Evolutionary conservation across 2,329 filamentous ascomycete species (phyloP).

Genomic region (Hymenoscyphus linearis): DNA sequence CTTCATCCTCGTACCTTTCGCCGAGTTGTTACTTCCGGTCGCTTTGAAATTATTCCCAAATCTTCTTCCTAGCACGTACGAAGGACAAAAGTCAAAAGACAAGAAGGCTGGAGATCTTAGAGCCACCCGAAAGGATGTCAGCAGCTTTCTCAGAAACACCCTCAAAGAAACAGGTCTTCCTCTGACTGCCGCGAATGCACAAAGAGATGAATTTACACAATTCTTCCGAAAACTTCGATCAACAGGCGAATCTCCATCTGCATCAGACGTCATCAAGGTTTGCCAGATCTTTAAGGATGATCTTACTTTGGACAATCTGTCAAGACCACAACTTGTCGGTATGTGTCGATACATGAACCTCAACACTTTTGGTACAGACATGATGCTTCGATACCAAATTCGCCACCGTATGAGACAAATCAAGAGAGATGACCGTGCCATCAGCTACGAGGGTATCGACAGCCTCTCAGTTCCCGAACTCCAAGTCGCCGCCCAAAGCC

Average conservation of each 20-base stretch:
- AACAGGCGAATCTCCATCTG: conserved; percentile 83
- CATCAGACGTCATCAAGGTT: conserved; percentile 92
- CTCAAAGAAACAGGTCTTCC: conserved; percentile 91
- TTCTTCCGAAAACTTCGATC: conserved; percentile 96
- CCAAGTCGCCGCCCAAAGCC: conserved; percentile 84
- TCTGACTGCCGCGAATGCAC: conserved; percentile 74
- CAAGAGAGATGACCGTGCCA: conserved; percentile 94
- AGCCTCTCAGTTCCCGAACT: conserved; percentile 89
- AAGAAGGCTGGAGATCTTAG: conserved; percentile 77
- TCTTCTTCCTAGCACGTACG: conserved; percentile 93
- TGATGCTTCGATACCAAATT: conserved; percentile 95
- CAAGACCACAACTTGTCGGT: conserved; percentile 87
- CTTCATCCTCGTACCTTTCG: conserved; percentile 95
- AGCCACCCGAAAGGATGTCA: conserved; percentile 88
- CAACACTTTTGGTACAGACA: conserved; percentile 93
- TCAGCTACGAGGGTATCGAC: conserved; percentile 89
- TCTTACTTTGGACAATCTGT: conserved; percentile 92
- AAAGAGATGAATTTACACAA: conserved; percentile 88
- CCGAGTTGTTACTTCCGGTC: conserved; percentile 84
- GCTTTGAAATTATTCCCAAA: conserved; percentile 96
- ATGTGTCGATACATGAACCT: conserved; percentile 99
- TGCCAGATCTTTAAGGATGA: conserved; percentile 99
- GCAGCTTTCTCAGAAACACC: conserved; percentile 80
- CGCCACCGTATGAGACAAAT: conserved; percentile 98
- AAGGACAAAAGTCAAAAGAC: conserved; percentile 86